Conservation (phyloP, 2,329 filamentous ascomycete species). For the Aureobasidium zeae region DNA sequence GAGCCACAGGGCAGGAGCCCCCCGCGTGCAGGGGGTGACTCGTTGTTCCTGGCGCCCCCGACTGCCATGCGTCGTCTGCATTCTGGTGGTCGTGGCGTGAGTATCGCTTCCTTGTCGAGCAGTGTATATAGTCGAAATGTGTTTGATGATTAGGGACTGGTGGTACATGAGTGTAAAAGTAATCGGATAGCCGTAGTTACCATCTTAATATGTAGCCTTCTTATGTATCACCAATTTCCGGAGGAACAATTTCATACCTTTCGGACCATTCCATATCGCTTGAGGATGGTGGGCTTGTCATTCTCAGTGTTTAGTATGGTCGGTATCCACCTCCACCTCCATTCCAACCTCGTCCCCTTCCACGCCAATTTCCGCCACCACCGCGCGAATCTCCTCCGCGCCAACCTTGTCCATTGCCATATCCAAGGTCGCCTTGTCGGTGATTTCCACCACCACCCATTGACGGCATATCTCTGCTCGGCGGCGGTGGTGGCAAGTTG, state of each 20-base stretch:
- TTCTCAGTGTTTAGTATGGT: constrained; percentile 2
- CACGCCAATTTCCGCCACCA: constrained; percentile 4
- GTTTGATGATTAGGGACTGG: neutral
- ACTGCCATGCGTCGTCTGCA: neutral
- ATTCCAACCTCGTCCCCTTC: constrained; percentile 5
- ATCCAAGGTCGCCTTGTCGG: neutral
- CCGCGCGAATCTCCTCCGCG: neutral
- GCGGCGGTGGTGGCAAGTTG: neutral
- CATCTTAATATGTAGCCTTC: too few relatives aligned
- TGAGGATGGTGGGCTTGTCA: too few relatives aligned
- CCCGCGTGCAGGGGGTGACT: too few relatives aligned
- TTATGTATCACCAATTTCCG: too few relatives aligned
- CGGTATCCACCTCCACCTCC: neutral
- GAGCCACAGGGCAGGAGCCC: too few relatives aligned
- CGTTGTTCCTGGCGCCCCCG: neutral
- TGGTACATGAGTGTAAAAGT: too few relatives aligned
- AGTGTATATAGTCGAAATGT: constrained; percentile 8
- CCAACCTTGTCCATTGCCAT: neutral
- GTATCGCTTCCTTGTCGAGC: neutral
- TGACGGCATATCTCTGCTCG: neutral
- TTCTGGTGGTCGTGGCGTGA: neutral
- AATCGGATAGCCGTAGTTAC: too few relatives aligned
- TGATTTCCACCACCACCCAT: neutral
- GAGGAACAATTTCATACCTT: too few relatives aligned
- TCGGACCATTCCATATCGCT: too few relatives aligned